phyloP scores from a whole-genome alignment of 2,329 filamentous ascomycete species.

The Thelonectria rubi region DNA sequence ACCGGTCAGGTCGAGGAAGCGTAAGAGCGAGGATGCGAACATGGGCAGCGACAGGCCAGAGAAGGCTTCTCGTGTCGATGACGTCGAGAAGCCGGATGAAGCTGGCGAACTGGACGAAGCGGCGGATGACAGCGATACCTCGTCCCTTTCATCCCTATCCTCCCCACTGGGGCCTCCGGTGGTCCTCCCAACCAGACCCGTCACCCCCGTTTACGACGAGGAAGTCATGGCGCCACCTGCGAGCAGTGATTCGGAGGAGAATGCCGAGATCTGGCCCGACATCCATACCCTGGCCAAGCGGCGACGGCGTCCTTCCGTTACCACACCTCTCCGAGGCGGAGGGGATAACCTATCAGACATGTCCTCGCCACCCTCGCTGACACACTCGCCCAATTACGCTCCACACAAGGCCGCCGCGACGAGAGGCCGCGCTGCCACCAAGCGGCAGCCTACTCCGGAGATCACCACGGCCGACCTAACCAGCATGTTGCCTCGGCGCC shows the following conservation, averaged over 20 bases:
- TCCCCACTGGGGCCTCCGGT: constrained; percentile 48
- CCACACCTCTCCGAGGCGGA: constrained; percentile 48
- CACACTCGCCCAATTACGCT: constrained; percentile 69
- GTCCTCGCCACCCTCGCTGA: constrained; percentile 72
- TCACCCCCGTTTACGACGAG: constrained; percentile 58
- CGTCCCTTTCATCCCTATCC: constrained; percentile 49
- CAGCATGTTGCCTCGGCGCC: constrained; percentile 62
- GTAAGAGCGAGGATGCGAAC: constrained; percentile 62
- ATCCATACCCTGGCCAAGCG: constrained; percentile 60
- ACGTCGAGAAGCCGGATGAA: constrained; percentile 17
- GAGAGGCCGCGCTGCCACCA: constrained; percentile 45
- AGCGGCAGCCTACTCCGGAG: constrained; percentile 52
- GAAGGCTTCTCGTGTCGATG: constrained; percentile 46
- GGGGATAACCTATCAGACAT: constrained; percentile 59
- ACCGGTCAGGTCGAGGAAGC: constrained; percentile 60
- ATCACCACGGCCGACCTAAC: constrained; percentile 65
- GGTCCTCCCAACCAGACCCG: constrained; percentile 42
- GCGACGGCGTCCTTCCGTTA: constrained; percentile 50
- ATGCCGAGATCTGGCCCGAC: constrained; percentile 60
- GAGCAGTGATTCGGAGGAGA: constrained; percentile 60
- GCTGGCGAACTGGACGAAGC: constrained; percentile 19
- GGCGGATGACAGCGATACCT: constrained; percentile 48
- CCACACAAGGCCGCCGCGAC: constrained; percentile 39
- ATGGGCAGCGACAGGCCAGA: constrained; percentile 50
- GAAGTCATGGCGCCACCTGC: constrained; percentile 64